These are phyloP conservation scores for Tylopilus felleus DNA, from an alignment of 768 basidiomycete species.

Conservation along the genomic window DNA sequence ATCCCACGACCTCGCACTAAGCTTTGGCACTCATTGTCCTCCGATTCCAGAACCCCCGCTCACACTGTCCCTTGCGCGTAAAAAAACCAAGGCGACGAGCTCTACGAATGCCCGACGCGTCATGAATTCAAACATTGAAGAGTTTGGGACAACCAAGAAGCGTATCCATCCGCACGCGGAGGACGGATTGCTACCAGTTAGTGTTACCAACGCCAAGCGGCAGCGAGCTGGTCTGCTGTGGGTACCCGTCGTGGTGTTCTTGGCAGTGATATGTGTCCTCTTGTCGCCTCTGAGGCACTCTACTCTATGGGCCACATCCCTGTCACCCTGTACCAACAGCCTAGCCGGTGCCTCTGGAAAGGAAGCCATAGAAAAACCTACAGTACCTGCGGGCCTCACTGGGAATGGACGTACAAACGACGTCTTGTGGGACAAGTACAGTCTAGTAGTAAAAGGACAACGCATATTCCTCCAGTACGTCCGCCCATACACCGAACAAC, in stretches of 20 bases:
- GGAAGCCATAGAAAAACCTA: not conserved
- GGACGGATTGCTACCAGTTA: slow-evolving; percentile 3
- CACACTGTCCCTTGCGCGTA: not conserved
- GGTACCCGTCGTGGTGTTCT: slow-evolving; percentile 15
- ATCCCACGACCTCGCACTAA: not conserved
- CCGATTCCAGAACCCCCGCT: not conserved
- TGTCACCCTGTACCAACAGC: slow-evolving; percentile 22
- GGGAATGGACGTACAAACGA: slow-evolving; percentile 37
- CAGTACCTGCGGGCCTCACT: slow-evolving; percentile 6
- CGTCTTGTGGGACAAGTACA: slow-evolving; percentile 66
- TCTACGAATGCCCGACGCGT: not conserved
- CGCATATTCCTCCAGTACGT: slow-evolving; percentile 70
- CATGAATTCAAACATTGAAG: slow-evolving; percentile 3
- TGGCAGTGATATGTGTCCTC: slow-evolving; percentile 14
- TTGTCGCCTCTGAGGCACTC: slow-evolving; percentile 9
- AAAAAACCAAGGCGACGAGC: not conserved
- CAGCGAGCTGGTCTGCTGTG: slow-evolving; percentile 11
- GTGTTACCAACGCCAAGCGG: not conserved
- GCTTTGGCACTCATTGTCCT: not conserved
- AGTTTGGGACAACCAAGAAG: not conserved
- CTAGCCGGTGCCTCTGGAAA: not conserved
- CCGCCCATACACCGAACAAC: not conserved
- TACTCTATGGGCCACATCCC: not conserved
- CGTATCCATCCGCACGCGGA: not conserved
- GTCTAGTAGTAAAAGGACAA: slow-evolving; percentile 64